A percentile compares a stretch with the other conserved stretches of the same genome.
These are phyloP conservation scores for Ascomycota sp. DNA, from an alignment of 2,329 filamentous ascomycete genomes.

Conservation along the genomic window DNA sequence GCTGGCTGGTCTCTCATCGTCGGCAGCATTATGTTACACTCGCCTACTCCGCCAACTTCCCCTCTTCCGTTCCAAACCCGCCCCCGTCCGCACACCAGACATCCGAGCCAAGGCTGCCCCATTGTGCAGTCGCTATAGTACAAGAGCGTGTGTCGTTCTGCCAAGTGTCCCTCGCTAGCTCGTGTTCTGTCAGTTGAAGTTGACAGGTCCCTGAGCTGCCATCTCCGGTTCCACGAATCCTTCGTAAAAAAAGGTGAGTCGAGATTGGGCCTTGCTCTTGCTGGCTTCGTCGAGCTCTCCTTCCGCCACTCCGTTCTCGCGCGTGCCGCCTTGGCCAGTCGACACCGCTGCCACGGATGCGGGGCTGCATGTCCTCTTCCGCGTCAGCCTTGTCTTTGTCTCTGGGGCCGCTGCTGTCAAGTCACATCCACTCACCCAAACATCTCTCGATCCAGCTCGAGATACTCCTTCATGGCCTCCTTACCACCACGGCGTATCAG, in stretches of 20 bases:
- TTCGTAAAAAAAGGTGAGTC: conserved; percentile 31
- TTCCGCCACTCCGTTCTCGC: conserved; percentile 23
- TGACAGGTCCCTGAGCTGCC: conserved; percentile 26
- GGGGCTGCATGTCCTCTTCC: conserved; percentile 4
- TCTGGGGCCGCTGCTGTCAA: neutral
- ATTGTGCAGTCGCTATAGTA: conserved; percentile 2
- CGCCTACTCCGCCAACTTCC: too few species aligned
- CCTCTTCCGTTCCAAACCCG: too few species aligned
- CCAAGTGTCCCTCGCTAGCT: neutral
- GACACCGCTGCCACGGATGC: conserved; percentile 5
- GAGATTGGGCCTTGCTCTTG: conserved; percentile 27
- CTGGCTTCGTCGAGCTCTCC: conserved; percentile 30
- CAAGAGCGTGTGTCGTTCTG: conserved; percentile 1
- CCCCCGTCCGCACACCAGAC: conserved; percentile 1
- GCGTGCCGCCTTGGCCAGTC: conserved; percentile 8
- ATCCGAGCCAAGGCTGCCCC: conserved; percentile 1
- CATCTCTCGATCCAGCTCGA: conserved; percentile 65
- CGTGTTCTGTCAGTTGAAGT: conserved; percentile 24
- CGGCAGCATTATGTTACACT: too few species aligned
- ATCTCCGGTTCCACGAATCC: conserved; percentile 24
- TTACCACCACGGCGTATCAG: conserved; percentile 66
- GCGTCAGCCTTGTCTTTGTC: neutral
- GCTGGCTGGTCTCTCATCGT: too few species aligned
- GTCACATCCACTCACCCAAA: conserved; percentile 50
- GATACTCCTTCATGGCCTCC: conserved; percentile 69